phyloP scores from a whole-genome alignment of 345 rosid genomes.

The Triadica sebifera region DNA sequence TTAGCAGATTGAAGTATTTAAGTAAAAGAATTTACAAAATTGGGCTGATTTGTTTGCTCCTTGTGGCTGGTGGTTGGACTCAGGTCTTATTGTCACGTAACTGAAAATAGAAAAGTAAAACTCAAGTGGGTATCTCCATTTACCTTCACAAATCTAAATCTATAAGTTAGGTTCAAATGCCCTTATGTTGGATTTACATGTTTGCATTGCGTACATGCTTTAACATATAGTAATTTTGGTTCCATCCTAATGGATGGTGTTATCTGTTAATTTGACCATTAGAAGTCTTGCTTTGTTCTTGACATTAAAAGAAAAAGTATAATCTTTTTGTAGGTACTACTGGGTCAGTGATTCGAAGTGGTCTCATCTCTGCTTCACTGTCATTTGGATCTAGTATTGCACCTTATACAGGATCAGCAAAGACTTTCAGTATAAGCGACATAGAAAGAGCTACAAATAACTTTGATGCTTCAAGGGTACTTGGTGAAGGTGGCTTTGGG shows the following conservation, averaged over 20 bases:
- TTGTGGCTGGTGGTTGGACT: background rate
- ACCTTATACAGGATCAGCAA: constrained; percentile 78
- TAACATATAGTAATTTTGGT: constrained; percentile 3
- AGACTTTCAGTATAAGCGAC: constrained; percentile 72
- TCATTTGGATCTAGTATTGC: constrained; percentile 87
- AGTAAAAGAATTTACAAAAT: background rate
- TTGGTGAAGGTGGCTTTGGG: constrained; percentile 98
- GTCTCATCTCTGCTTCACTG: constrained; percentile 65
- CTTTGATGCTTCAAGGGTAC: constrained; percentile 62
- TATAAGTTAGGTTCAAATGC: background rate
- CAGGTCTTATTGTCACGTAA: background rate
- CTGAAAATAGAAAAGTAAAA: background rate
- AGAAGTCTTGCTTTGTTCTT: background rate
- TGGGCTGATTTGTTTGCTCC: background rate
- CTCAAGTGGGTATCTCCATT: background rate
- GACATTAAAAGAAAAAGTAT: background rate
- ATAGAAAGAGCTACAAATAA: constrained; percentile 74
- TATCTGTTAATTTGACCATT: constrained; percentile 4
- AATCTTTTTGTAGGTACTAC: constrained; percentile 49
- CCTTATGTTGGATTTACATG: background rate
- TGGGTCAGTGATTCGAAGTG: constrained; percentile 61
- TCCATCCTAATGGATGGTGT: background rate
- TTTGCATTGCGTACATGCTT: constrained; percentile 7
- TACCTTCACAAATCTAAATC: background rate
- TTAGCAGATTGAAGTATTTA: background rate